Evolutionary conservation across 1,284 basidiomycete species (phyloP), one percentile per base, ranked within the genome.

Genomic region (Apiotrichum domesticum): DNA sequence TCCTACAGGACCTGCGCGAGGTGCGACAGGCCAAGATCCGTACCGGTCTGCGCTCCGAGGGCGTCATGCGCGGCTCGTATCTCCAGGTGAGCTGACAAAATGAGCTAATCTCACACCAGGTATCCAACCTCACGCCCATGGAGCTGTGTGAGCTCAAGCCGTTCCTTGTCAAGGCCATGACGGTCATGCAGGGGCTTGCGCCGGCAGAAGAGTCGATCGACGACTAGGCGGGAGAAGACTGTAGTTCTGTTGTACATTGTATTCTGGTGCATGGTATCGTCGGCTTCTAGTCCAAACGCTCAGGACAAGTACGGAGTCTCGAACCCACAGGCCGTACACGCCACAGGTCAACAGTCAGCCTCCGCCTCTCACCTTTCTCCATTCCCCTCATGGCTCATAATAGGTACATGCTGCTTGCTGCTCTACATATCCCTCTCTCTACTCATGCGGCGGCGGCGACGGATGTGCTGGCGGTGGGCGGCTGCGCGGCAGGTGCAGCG

Each of bases 1-100:
- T 98, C 3, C 81, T 98, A 43, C 95, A 98, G 74, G 93, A 97
- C 71, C 81, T 98, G 37, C 87, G 92, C 14, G 94, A 98, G 78
- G 89, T 89, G 14, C 82, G 95, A 46, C 95, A 98, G 74, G 87
- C 90, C 34, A 98, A 98, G 74, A 87, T 89, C 76, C 79, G 93
- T 58, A 83, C 87, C 46, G 92, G 93, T 80, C 79, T 98, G 85
- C 75, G 84, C 85, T 70, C 86, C 65, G 87, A 88, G 70, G 73
- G 72, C 14, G 75, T 75, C 21, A 71, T 77, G 68, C 63, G 68
- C 53, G 72, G 77, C 2, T 72, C 73, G 2, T 80, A 82, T 63
- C 81, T 96, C 21, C 86, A 86, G 76, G 92, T 92, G 73, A 39
- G 82, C 69, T 42, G 35, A 2, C 1, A 15, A 3, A 3, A 14